These are phyloP conservation scores for Ormosia emarginata DNA, from an alignment of 306 rosid species.

Conservation along the genomic window DNA sequence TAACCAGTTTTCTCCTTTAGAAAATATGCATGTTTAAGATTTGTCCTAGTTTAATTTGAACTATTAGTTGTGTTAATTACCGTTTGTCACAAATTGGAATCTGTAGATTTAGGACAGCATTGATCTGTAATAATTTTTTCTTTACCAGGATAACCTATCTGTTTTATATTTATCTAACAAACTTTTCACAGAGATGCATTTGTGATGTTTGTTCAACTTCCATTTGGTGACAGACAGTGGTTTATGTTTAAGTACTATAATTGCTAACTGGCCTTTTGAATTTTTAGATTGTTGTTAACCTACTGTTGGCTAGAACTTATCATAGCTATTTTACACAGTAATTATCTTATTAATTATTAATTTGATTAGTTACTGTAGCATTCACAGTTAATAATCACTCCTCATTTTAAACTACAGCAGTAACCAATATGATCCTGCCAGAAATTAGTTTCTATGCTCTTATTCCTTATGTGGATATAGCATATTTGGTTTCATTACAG, in stretches of 20 bases:
- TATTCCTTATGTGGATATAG: background rate
- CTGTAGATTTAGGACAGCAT: background rate
- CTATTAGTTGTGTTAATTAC: background rate
- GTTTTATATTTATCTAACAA: background rate
- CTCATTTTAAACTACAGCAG: conserved; percentile 11
- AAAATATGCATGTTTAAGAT: background rate
- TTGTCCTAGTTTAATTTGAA: conserved; percentile 13
- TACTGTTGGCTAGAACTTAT: background rate
- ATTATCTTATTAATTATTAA: background rate
- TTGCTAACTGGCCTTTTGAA: background rate
- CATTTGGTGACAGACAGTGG: background rate
- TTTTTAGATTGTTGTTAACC: background rate
- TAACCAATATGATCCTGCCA: background rate
- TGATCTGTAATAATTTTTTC: background rate
- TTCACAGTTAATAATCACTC: background rate
- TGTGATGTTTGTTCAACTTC: background rate
- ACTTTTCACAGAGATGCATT: background rate
- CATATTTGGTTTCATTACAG: conserved; percentile 15
- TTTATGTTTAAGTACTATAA: background rate
- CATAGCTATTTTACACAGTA: background rate
- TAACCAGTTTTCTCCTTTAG: background rate
- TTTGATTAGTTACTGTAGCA: background rate
- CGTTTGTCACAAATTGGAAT: background rate
- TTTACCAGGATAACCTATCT: background rate
- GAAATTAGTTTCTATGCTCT: conserved; percentile 6